phyloP scores from a whole-genome alignment of 73 alveolate genomes.

The Blepharisma stoltei region DNA sequence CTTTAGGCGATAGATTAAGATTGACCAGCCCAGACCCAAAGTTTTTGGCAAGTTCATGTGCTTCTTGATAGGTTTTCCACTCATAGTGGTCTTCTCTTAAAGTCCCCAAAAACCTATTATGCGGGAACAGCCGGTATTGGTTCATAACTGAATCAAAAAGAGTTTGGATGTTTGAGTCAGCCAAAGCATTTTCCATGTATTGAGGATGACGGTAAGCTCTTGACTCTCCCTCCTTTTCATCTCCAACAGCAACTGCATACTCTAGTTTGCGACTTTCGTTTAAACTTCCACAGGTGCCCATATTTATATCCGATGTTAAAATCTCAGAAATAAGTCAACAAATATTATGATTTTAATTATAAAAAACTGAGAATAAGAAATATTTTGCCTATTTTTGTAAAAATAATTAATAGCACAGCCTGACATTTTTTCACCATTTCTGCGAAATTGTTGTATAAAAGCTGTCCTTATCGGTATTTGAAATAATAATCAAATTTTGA shows the following conservation, averaged over 20 bases:
- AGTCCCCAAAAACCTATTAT: neutral
- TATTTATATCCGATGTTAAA: neutral
- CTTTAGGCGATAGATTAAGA: constrained; percentile 46
- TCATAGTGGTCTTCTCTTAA: constrained; percentile 40
- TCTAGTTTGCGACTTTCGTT: neutral
- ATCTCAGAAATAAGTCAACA: no score
- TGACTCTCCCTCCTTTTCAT: constrained; percentile 68
- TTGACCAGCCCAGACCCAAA: constrained; percentile 46
- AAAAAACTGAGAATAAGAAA: neutral
- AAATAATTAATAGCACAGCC: neutral
- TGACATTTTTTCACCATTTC: neutral
- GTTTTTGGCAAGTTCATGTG: constrained; percentile 36
- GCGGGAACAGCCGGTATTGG: no score
- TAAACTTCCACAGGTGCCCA: constrained; percentile 3
- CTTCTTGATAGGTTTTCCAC: constrained; percentile 70
- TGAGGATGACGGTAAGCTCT: constrained; percentile 59
- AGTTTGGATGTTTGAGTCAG: no score
- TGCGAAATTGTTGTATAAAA: neutral
- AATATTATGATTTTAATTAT: no score
- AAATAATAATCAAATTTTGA: no score
- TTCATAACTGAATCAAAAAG: no score
- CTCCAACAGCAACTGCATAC: constrained; percentile 64
- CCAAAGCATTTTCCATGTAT: constrained; percentile 27
- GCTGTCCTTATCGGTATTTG: no score
- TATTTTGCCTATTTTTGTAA: neutral